Percentiles rank a stretch among this genome's conserved stretches.
phyloP scores from a whole-genome alignment of 169 alveolate species.

The Eimeria necatrix region DNA sequence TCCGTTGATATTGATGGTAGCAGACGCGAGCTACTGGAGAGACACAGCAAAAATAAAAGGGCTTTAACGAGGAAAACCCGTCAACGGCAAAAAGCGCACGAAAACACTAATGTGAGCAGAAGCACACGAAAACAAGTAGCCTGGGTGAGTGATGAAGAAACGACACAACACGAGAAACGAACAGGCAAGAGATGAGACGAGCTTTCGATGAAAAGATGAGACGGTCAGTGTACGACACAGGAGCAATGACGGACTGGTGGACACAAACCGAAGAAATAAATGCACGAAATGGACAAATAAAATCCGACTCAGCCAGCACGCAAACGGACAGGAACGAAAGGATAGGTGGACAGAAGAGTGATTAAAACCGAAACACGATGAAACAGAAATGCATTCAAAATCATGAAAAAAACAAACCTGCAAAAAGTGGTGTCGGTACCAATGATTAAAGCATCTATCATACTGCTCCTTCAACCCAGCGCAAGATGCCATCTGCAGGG shows the following conservation, averaged over 20 bases:
- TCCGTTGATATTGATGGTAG: background rate
- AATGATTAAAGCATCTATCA: constrained; percentile 77
- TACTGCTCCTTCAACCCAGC: constrained; percentile 73
- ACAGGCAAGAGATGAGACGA: background rate
- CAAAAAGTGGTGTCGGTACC: constrained; percentile 74
- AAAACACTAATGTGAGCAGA: background rate
- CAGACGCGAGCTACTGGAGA: background rate
- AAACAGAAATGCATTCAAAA: too few relatives aligned
- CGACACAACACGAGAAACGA: background rate
- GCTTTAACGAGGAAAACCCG: background rate
- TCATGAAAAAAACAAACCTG: constrained; percentile 8
- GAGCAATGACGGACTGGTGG: background rate
- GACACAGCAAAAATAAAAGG: background rate
- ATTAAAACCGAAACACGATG: background rate
- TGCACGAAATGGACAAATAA: background rate
- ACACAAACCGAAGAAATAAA: background rate
- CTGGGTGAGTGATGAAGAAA: background rate
- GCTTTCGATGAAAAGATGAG: background rate
- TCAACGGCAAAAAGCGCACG: background rate
- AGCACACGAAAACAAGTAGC: background rate
- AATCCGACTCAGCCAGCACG: background rate
- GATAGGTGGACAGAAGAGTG: background rate
- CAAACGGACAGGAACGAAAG: background rate
- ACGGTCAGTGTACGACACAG: background rate
- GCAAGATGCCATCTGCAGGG: constrained; percentile 58